Conservation (phyloP, 371 early-diverging fungal species). For the Mucor velutinosus region DNA sequence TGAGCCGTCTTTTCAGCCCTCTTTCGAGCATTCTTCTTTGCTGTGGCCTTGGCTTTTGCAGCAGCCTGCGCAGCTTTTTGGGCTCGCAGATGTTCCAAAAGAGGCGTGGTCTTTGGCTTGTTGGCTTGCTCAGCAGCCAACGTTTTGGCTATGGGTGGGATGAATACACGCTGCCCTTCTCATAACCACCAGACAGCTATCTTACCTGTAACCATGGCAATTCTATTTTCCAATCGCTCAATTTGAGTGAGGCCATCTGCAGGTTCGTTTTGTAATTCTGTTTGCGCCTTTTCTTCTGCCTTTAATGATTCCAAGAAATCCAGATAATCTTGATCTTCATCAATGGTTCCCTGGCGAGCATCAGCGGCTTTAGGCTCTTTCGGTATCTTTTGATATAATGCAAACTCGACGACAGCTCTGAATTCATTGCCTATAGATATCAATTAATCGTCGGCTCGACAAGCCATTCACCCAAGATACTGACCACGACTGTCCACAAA, state of each 20-base stretch:
- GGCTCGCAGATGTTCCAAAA: conserved; percentile 78
- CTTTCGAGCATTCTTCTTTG: conserved; percentile 42
- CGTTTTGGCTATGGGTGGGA: conserved; percentile 32
- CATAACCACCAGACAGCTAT: neutral
- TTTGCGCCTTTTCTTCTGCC: conserved; percentile 43
- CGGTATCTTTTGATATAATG: conserved; percentile 78
- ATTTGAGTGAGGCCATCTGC: conserved; percentile 46
- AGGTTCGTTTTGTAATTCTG: conserved; percentile 33
- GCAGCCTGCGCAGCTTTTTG: conserved; percentile 68
- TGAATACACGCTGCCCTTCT: neutral
- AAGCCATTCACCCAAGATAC: neutral
- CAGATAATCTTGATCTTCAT: conserved; percentile 77
- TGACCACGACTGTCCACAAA: conserved; percentile 74
- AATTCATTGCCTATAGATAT: conserved; percentile 61
- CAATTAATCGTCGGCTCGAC: neutral
- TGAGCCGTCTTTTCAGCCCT: conserved; percentile 31
- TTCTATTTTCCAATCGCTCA: conserved; percentile 55
- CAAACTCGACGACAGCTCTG: conserved; percentile 79
- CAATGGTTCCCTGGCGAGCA: conserved; percentile 76
- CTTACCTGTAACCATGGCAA: conserved; percentile 52
- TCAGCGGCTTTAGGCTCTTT: conserved; percentile 68
- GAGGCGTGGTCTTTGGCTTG: conserved; percentile 68
- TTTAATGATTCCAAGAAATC: conserved; percentile 74
- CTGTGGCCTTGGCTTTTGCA: conserved; percentile 54
- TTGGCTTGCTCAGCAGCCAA: conserved; percentile 50